Evolutionary conservation across 768 basidiomycete genomes (phyloP), one percentile per base, ranked within the genome.

Genomic region (Kwoniella dejecticola): DNA sequence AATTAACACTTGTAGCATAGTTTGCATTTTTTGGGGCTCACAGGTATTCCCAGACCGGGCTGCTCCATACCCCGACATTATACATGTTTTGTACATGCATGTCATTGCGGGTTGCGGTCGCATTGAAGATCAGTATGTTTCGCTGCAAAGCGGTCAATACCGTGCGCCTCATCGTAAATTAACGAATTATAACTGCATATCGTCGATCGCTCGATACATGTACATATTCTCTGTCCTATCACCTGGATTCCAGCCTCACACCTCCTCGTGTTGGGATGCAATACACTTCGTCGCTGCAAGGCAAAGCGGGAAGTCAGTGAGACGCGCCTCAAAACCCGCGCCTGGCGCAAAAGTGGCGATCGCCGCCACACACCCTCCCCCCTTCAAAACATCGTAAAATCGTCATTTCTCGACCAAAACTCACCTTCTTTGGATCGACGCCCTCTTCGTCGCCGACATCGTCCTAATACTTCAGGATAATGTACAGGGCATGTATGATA

Each of bases 401-500:
- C 41, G 19, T n/a, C 41, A 42, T 11, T 8, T 19, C 19, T 42
- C 6, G 19, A n/a, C 13, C 15, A 4, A 36, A 36, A 31, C 29
- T 50, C 17, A 50, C 48, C 29, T 50, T 30, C 29, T 50, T 29
- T 24, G 11, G 13, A n/a, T n/a, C 24, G 13, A 30, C 15, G 13
- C 27, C 30, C 27, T 31, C 17, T 12, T 50, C 27, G 26, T 12
- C 26, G 46, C 13, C 46, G 12, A 29, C 6, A 50, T 17, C 17
- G 30, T 41, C 57, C 41, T 48, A 70, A 47, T 70, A 70, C 54
- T 65, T 69, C 57, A 69, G 60, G 47, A 74, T 72, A 54, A 75
- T 75, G 49, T 72, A 75, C 8, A 75, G 52, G 21, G 73, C 73
- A 57, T 75, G 73, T 36, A 75, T 72, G 67, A 72, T 11, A 45